A percentile compares a stretch with the other conserved stretches of the same genome.
Evolutionary conservation across 2,329 filamentous ascomycete genomes (phyloP).

Genomic region (Botrytis deweyae): DNA sequence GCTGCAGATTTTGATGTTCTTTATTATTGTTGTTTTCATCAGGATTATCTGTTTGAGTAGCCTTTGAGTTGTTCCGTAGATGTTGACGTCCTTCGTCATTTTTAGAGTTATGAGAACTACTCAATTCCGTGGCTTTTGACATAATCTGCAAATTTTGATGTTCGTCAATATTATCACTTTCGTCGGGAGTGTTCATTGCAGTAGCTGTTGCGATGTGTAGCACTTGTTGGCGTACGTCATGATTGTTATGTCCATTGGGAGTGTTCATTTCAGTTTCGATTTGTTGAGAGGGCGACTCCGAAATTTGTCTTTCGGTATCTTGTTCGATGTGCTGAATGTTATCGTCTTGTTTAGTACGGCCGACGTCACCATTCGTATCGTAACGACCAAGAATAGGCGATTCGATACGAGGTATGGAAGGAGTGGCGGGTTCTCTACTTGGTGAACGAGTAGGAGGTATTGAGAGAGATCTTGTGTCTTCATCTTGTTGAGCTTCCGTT

Average conservation of each 20-base stretch:
- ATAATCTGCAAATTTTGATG: not conserved
- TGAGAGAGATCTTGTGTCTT: not conserved
- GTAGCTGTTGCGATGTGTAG: not conserved
- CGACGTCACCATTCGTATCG: constrained; percentile 7
- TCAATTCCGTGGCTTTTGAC: not conserved
- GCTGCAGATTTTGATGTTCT: not conserved
- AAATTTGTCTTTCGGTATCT: not conserved
- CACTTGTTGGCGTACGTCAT: not conserved
- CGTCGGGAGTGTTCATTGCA: not conserved
- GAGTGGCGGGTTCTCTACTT: not conserved
- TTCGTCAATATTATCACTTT: not conserved
- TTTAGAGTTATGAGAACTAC: not conserved
- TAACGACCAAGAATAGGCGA: constrained; percentile 22
- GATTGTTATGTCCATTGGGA: not conserved
- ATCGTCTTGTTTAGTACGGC: not conserved
- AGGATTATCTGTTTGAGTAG: not conserved
- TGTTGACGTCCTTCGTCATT: not conserved
- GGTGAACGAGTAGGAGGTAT: not conserved
- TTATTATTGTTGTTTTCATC: not conserved
- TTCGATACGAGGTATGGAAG: not conserved
- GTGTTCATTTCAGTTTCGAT: not conserved
- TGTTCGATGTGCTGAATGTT: not conserved
- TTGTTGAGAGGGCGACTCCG: constrained; percentile 2
- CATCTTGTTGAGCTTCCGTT: not conserved
- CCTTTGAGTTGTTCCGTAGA: not conserved